Evolutionary conservation across 1,284 basidiomycete species (phyloP).

Genomic region (Sporisorium scitamineum): DNA sequence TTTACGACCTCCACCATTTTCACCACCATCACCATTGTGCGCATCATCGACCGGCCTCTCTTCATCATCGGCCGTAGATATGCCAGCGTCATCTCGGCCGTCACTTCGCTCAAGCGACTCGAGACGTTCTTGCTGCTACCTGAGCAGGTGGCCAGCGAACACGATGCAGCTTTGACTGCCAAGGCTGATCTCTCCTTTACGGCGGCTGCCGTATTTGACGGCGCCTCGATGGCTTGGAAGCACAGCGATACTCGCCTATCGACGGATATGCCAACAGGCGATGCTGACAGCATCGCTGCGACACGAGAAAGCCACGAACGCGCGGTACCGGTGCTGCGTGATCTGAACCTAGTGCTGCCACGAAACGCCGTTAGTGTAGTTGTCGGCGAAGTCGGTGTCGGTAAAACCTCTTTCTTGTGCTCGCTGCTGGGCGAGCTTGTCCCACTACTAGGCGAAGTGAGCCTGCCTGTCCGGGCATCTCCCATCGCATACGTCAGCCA

Average conservation of each 20-base stretch:
- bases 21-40: constrained; percentile 49
- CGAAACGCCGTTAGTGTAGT: constrained; percentile 15
- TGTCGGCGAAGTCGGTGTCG: constrained; percentile 31
- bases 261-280: neutral
- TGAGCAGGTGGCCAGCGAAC: constrained; percentile 3
- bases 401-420: constrained; percentile 49
- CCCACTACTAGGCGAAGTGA: constrained; percentile 6
- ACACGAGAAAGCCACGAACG: neutral
- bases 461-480: constrained; percentile 8
- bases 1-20: constrained; percentile 50
- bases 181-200: neutral
- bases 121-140: constrained; percentile 38
- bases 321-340: constrained; percentile 1
- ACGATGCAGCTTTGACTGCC: neutral
- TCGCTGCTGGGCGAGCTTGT: constrained; percentile 44
- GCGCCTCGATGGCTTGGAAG: constrained; percentile 15
- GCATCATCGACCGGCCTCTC: constrained; percentile 48
- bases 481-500: constrained; percentile 39
- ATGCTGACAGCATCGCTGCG: neutral
- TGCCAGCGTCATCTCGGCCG: constrained; percentile 42
- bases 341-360: constrained; percentile 11
- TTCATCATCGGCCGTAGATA: constrained; percentile 46
- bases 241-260: neutral
- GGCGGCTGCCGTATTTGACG: constrained; percentile 9
- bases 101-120: constrained; percentile 44